Evolutionary conservation across 2,329 filamentous ascomycete genomes (phyloP).

Genomic region (Fusarium subglutinans): DNA sequence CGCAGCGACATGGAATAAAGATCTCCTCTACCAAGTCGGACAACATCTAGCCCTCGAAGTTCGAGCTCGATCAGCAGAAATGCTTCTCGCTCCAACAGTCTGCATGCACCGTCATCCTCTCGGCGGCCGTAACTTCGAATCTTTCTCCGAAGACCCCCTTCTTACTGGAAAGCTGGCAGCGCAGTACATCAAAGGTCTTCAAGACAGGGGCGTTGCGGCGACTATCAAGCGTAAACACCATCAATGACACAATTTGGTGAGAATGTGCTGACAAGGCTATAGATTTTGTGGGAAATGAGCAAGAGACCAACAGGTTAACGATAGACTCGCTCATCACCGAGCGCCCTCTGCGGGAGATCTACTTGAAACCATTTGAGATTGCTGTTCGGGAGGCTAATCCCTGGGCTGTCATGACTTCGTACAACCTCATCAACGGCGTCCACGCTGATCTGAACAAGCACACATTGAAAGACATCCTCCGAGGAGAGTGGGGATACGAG

Average conservation of each 20-base stretch:
- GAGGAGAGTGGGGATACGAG: slow-evolving; percentile 70
- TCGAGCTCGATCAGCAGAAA: slow-evolving; percentile 76
- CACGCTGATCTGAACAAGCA: slow-evolving; percentile 64
- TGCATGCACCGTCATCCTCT: slow-evolving; percentile 85
- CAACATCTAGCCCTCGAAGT: slow-evolving; percentile 76
- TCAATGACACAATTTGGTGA: accelerated
- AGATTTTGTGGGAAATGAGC: slow-evolving; percentile 78
- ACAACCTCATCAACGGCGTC: slow-evolving; percentile 72
- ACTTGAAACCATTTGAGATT: slow-evolving; percentile 80
- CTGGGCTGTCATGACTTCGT: slow-evolving; percentile 75
- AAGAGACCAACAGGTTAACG: slow-evolving; percentile 66
- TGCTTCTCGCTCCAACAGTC: slow-evolving; percentile 80
- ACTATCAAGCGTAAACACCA: slow-evolving; percentile 75
- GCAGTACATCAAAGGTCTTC: slow-evolving; percentile 76
- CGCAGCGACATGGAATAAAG: slow-evolving; percentile 80
- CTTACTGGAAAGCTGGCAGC: slow-evolving; percentile 79
- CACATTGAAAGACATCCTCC: slow-evolving; percentile 65
- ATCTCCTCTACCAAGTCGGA: slow-evolving; percentile 75
- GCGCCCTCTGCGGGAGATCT: slow-evolving; percentile 73
- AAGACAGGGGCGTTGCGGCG: slow-evolving; percentile 77
- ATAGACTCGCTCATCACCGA: slow-evolving; percentile 73
- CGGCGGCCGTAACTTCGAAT: slow-evolving; percentile 88
- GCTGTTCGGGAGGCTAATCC: slow-evolving; percentile 74
- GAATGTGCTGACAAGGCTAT: not conserved
- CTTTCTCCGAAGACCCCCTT: slow-evolving; percentile 83